Conservation (phyloP, 108 stramenopile species). For the Stephanodiscus minutulus region DNA sequence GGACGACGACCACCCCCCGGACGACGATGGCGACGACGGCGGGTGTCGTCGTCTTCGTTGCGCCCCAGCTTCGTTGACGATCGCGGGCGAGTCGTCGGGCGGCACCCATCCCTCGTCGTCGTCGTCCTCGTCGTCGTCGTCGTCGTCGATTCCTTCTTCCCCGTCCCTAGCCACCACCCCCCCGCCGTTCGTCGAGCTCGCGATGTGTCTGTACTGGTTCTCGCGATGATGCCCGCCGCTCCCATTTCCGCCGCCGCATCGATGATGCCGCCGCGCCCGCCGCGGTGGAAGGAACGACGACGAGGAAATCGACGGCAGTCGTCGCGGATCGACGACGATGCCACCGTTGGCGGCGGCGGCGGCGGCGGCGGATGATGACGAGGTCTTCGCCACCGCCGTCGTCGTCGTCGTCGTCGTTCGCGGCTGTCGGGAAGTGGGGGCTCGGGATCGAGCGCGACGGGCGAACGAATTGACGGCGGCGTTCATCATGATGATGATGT, state of each 20-base stretch:
- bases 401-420: neutral
- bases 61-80: neutral
- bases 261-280: too few relatives aligned
- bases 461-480: neutral
- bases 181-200: neutral
- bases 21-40: neutral
- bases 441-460: constrained; percentile 8
- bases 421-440: neutral
- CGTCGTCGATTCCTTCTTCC: neutral
- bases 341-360: neutral
- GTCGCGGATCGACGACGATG: too few relatives aligned
- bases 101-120: constrained; percentile 44
- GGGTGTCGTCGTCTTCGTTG: neutral
- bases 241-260: too few relatives aligned
- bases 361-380: neutral
- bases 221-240: too few relatives aligned
- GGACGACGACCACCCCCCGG: neutral
- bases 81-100: constrained; percentile 41
- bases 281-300: too few relatives aligned
- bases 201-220: too few relatives aligned
- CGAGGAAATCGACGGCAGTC: too few relatives aligned
- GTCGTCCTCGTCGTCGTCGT: constrained; percentile 5
- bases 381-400: too few relatives aligned
- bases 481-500: neutral
- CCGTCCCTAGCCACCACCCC: too few relatives aligned